Percentiles rank a stretch among this genome's conserved stretches.
Evolutionary conservation across 306 rosid species (phyloP).

Genomic region (Purshia tridentata): DNA sequence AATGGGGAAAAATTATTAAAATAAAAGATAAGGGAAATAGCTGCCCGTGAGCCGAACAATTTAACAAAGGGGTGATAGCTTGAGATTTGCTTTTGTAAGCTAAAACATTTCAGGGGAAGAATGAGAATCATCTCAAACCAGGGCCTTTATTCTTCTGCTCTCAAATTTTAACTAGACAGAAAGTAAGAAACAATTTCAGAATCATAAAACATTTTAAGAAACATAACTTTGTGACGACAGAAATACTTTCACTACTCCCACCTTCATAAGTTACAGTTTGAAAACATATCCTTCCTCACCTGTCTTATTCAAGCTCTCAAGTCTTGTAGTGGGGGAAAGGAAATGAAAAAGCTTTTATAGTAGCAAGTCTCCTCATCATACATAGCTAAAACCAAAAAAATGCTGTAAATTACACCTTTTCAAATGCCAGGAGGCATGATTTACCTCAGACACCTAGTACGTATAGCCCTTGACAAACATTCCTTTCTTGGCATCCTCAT

Average conservation of each 20-base stretch:
- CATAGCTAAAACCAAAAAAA: constrained; percentile 18
- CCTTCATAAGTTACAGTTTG: constrained; percentile 8
- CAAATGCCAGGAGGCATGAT: constrained; percentile 10
- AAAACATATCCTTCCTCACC: constrained; percentile 32
- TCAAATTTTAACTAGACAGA: not conserved
- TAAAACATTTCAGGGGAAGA: too few relatives aligned
- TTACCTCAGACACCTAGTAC: constrained; percentile 43
- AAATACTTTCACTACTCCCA: constrained; percentile 7
- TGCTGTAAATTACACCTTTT: constrained; percentile 17
- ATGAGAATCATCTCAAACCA: too few relatives aligned
- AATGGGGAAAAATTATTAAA: too few relatives aligned
- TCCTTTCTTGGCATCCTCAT: constrained; percentile 81
- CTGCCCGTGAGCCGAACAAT: too few relatives aligned
- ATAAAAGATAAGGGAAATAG: too few relatives aligned
- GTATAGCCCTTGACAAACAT: constrained; percentile 95
- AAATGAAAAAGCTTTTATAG: constrained; percentile 26
- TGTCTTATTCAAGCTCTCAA: constrained; percentile 54
- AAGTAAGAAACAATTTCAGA: not conserved
- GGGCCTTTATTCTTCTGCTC: not conserved
- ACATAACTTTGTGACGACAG: not conserved
- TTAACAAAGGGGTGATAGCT: too few relatives aligned
- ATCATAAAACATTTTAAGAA: not conserved
- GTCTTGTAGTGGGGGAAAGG: constrained; percentile 14
- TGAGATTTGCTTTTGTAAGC: not conserved
- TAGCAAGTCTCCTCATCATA: constrained; percentile 24